Percentiles rank a stretch among this genome's conserved stretches.
phyloP scores from a whole-genome alignment of 2,329 filamentous ascomycete species.

The Trichophyton benhamiae region DNA sequence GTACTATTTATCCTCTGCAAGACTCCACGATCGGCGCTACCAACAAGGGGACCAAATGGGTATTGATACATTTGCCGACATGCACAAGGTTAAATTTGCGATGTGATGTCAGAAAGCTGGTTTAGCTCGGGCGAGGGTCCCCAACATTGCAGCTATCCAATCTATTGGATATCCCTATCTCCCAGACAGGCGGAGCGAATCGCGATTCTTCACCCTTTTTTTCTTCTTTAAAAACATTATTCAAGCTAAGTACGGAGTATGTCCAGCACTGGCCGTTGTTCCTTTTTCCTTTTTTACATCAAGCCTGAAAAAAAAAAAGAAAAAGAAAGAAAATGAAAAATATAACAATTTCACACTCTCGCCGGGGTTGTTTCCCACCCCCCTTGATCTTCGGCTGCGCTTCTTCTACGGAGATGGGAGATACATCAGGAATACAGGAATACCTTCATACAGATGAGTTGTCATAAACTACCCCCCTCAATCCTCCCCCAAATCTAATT shows the following conservation, averaged over 20 bases:
- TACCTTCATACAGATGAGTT: slow-evolving; percentile 1
- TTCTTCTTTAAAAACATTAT: not conserved
- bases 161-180: not conserved
- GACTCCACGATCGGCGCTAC: not conserved
- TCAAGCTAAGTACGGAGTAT: not conserved
- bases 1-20: slow-evolving; percentile 1
- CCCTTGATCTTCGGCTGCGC: not conserved
- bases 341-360: not conserved
- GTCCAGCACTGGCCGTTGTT: not conserved
- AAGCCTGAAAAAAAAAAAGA: no score
- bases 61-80: slow-evolving; percentile 4
- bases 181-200: not conserved
- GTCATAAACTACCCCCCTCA: slow-evolving; percentile 2
- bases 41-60: slow-evolving; percentile 1
- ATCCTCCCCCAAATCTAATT: not conserved
- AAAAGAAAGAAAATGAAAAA: no score
- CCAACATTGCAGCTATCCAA: not conserved
- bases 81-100: slow-evolving; percentile 3
- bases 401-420: not conserved
- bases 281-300: not conserved
- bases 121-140: not conserved
- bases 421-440: not conserved
- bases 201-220: not conserved
- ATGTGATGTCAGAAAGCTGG: slow-evolving; percentile 3
- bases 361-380: not conserved